Evolutionary conservation across 208 protist species (phyloP).

Genomic region (Crithidia bombi): DNA sequence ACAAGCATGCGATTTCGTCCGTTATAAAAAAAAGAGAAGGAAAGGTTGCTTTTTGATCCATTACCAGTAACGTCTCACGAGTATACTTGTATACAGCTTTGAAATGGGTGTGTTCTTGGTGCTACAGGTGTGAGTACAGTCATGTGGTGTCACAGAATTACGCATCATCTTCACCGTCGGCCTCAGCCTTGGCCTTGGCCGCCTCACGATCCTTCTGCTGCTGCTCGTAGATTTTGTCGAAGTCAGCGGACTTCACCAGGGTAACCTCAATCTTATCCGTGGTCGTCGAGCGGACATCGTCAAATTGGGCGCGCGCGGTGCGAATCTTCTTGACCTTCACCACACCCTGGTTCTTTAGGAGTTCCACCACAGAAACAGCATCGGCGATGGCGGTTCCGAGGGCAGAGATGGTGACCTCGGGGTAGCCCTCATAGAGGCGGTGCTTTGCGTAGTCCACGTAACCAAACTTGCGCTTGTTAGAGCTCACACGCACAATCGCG

Average conservation of each 20-base stretch:
- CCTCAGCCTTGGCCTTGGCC: constrained; percentile 31
- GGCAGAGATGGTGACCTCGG: constrained; percentile 76
- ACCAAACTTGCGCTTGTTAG: constrained; percentile 77
- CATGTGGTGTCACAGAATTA: constrained; percentile 11
- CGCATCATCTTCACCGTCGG: constrained; percentile 22
- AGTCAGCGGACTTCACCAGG: constrained; percentile 76
- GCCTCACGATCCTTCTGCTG: constrained; percentile 70
- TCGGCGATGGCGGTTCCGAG: constrained; percentile 85
- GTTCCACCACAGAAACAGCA: constrained; percentile 87
- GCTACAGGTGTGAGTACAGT: not conserved
- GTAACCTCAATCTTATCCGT: constrained; percentile 87
- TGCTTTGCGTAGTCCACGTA: constrained; percentile 89
- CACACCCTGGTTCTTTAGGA: constrained; percentile 87
- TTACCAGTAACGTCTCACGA: not conserved
- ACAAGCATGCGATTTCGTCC: constrained; percentile 4
- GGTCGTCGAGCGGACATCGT: constrained; percentile 56
- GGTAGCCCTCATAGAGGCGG: constrained; percentile 74
- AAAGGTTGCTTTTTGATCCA: constrained; percentile 14
- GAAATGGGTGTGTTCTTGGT: not conserved
- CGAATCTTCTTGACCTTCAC: constrained; percentile 83
- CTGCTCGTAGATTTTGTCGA: constrained; percentile 80
- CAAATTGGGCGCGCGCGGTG: constrained; percentile 77
- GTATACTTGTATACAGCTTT: constrained; percentile 20
- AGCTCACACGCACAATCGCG: constrained; percentile 71
- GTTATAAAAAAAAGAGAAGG: constrained; percentile 10